Evolutionary conservation across 2,329 filamentous ascomycete species (phyloP).

Genomic region (Cryphonectria naterciae): DNA sequence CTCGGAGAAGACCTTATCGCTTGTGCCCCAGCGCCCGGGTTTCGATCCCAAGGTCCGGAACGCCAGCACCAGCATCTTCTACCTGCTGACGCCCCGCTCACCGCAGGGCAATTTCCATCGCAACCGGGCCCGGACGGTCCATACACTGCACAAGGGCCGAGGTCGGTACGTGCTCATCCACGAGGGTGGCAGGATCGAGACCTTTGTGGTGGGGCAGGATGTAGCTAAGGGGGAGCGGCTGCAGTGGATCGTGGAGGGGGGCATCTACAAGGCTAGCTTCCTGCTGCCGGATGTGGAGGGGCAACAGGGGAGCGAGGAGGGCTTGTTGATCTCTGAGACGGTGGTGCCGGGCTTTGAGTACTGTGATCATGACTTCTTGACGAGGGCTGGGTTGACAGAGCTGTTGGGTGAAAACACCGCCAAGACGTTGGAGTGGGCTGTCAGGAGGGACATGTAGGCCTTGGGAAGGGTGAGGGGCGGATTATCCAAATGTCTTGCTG

Average conservation of each 20-base stretch:
- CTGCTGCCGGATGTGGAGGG: conserved; percentile 51
- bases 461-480: background rate
- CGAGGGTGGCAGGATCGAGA: conserved; percentile 60
- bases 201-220: conserved; percentile 64
- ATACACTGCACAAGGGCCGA: conserved; percentile 66
- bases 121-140: conserved; percentile 64
- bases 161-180: conserved; percentile 69
- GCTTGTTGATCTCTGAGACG: conserved; percentile 69
- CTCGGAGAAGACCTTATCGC: conserved; percentile 40
- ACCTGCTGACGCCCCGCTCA: conserved; percentile 60
- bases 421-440: conserved; percentile 51
- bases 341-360: conserved; percentile 72
- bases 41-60: conserved; percentile 50
- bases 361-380: conserved; percentile 69
- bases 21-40: conserved; percentile 41
- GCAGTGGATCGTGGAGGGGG: conserved; percentile 72
- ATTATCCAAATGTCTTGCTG: background rate
- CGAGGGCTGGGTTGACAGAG: conserved; percentile 50
- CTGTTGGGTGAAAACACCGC: conserved; percentile 56
- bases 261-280: conserved; percentile 68
- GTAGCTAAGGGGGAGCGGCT: conserved; percentile 61
- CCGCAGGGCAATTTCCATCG: conserved; percentile 66
- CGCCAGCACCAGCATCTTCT: conserved; percentile 66
- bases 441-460: conserved; percentile 35
- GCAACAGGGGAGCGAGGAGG: conserved; percentile 44